Evolutionary conservation across 1,284 basidiomycete genomes (phyloP), one percentile per base, ranked within the genome.

Genomic region (Cerrena zonata): DNA sequence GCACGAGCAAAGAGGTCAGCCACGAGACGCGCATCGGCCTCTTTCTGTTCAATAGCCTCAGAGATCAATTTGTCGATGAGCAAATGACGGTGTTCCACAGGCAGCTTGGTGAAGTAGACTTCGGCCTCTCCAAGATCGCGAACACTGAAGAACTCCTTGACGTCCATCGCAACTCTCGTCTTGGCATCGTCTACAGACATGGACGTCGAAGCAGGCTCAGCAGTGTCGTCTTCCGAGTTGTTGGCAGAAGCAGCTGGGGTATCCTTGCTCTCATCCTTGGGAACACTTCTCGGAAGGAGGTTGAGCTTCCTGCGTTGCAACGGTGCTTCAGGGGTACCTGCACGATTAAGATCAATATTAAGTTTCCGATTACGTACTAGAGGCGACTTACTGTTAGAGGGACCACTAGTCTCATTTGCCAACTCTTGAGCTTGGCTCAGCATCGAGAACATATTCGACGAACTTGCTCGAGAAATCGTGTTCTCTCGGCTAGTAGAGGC

Each of bases 381-480:
- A 55, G 68, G 78, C 51, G 71, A 69, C 63, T 78, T 86, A 62
- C 64, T 56, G 5, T 68, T 58, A 27, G 71, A 57, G n/a, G 72
- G 62, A 25, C 81, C 82, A n/a, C n/a, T n/a, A 19, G 49, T 26
- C 42, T 82, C 85, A 1, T 67, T 71, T 2, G 72, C 65, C 22
- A 79, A 74, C 51, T 80, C 80, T 25, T 71, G 59, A 54, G 72
- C 75, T 62, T 85, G 82, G 58, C 76, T 79, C 46, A 91, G 81
- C 74, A 89, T 79, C 15, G 82, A 84, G 74, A 94, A 94, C 88
- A 93, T 94, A 70, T 95, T 96, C 51, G 72, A 83, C 41, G 91
- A 94, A 58, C 77, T 83, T 25, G 85, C 83, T 45, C 92, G 80
- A 5, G 90, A 86, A 13, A 93, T 70, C 2, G 87, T 78, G 54